Conservation (phyloP, 106 monocot species). For the Hemerocallis citrina region DNA sequence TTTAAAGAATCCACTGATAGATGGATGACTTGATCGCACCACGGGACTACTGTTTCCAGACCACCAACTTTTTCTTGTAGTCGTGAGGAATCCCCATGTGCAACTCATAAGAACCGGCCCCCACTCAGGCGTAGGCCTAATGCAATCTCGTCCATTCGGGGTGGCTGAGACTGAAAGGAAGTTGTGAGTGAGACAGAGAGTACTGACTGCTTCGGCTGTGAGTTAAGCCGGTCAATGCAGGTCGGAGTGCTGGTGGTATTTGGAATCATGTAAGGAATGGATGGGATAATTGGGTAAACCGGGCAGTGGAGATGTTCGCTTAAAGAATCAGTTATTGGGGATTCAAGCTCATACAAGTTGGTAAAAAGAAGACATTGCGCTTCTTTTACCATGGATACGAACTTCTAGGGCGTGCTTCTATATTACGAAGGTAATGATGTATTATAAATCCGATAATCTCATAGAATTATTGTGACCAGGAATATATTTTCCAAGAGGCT, state of each 20-base stretch:
- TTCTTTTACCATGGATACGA: neutral
- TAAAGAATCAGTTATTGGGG: neutral
- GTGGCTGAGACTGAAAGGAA: constrained; percentile 11
- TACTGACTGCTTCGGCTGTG: constrained; percentile 33
- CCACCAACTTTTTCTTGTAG: neutral
- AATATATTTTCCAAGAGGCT: too few species aligned
- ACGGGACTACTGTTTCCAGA: neutral
- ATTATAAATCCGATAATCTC: constrained; percentile 17
- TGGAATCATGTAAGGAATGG: constrained; percentile 12
- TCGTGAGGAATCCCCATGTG: neutral
- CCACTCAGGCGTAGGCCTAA: constrained; percentile 28
- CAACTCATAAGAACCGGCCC: constrained; percentile 31
- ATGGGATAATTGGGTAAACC: constrained; percentile 12
- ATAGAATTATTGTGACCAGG: constrained; percentile 17
- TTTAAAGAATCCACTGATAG: constrained; percentile 61
- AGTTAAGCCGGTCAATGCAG: constrained; percentile 37
- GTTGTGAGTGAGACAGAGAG: constrained; percentile 54
- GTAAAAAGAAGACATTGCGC: constrained; percentile 6
- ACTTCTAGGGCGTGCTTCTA: too few species aligned
- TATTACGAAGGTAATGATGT: neutral
- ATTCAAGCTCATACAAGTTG: constrained; percentile 20
- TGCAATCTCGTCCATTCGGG: constrained; percentile 31
- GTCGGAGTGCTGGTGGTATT: neutral
- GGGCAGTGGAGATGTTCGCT: constrained; percentile 7
- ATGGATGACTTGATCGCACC: constrained; percentile 46